Conservation (phyloP, 139 green algal genomes). For the Closterium sp. region DNA sequence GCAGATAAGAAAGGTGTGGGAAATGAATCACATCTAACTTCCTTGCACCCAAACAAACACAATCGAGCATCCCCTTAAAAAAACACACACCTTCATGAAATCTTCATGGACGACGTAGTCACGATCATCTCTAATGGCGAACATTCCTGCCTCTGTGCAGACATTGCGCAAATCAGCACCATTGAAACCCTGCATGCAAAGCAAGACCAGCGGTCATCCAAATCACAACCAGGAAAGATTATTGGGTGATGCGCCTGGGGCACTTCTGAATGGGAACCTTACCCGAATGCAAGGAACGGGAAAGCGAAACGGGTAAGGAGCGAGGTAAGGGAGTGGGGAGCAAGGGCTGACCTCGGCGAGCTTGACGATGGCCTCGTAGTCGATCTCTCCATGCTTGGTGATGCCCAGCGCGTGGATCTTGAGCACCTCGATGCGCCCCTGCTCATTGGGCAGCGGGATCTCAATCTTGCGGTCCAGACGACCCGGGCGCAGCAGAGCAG, state of each 20-base stretch:
- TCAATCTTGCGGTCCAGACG: constrained; percentile 97
- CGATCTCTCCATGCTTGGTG: constrained; percentile 97
- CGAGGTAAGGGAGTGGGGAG: not conserved
- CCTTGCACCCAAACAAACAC: too few species aligned
- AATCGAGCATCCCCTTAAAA: too few species aligned
- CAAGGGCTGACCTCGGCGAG: not conserved
- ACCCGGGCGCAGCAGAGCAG: constrained; percentile 91
- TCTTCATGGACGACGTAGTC: constrained; percentile 97
- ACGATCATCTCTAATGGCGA: constrained; percentile 96
- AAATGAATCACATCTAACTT: too few species aligned
- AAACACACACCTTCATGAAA: constrained; percentile 92
- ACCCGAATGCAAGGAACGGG: not conserved
- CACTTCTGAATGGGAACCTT: not conserved
- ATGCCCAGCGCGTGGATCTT: constrained; percentile 96
- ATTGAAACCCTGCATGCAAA: constrained; percentile 81
- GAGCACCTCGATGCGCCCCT: constrained; percentile 92
- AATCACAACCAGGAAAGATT: not conserved
- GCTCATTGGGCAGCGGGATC: constrained; percentile 99
- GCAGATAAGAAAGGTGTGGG: too few species aligned
- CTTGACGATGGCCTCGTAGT: constrained; percentile 97
- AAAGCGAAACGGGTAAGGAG: not conserved
- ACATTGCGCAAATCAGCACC: constrained; percentile 98
- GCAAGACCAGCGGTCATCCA: not conserved
- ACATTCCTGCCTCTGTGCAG: constrained; percentile 98
- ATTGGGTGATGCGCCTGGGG: not conserved